These are phyloP conservation scores for Nowakowskiella sp. DNA, from an alignment of 192 early-diverging fungal species.

Conservation along the genomic window DNA sequence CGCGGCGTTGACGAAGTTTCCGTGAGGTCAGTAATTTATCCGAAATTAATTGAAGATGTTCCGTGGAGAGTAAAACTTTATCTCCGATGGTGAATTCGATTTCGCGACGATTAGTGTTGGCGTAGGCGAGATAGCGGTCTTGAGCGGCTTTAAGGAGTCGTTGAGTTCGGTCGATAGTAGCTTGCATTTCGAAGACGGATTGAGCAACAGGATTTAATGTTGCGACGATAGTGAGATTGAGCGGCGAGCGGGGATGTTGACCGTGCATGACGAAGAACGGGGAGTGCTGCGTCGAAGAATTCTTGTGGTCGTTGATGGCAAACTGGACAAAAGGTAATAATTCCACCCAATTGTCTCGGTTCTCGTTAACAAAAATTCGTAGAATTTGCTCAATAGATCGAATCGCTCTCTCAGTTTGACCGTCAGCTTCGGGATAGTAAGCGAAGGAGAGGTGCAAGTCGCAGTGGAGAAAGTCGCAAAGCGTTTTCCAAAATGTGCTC, in stretches of 20 bases:
- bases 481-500: too few relatives aligned
- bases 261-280: not conserved
- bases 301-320: not conserved
- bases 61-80: constrained; percentile 1
- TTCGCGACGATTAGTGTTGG: not conserved
- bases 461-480: too few relatives aligned
- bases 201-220: too few relatives aligned
- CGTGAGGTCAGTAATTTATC: too few relatives aligned
- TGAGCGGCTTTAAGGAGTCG: constrained; percentile 3
- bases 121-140: constrained; percentile 5
- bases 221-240: too few relatives aligned
- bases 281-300: not conserved
- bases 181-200: too few relatives aligned
- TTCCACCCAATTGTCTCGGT: not conserved
- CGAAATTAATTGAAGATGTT: too few relatives aligned
- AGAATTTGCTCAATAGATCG: not conserved
- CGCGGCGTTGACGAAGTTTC: too few relatives aligned
- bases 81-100: constrained; percentile 7
- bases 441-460: too few relatives aligned
- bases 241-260: too few relatives aligned
- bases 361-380: not conserved
- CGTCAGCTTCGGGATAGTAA: not conserved
- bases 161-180: too few relatives aligned
- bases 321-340: not conserved
- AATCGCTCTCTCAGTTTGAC: not conserved